Conservation (phyloP, 2,329 filamentous ascomycete species). For the Curvularia sp. region DNA sequence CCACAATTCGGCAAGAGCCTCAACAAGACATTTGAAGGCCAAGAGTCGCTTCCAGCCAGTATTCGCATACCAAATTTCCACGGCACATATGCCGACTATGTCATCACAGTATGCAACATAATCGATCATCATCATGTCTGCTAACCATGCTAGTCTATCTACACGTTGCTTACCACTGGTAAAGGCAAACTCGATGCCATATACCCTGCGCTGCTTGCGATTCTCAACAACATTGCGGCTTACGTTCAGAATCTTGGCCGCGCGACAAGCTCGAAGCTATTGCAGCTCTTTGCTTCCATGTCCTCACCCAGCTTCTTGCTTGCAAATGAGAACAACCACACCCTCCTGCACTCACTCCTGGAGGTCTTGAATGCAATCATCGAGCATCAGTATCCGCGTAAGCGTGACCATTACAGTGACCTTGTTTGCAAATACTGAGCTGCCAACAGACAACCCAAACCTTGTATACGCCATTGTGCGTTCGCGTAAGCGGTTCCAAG, state of each 20-base stretch:
- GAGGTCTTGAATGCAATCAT: conserved; percentile 90
- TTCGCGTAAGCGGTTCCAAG: conserved; percentile 83
- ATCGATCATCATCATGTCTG: neutral
- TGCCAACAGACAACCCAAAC: conserved; percentile 72
- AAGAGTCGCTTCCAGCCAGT: conserved; percentile 82
- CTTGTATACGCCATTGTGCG: conserved; percentile 81
- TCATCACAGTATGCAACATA: conserved; percentile 74
- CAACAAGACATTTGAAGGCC: conserved; percentile 86
- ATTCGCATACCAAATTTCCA: conserved; percentile 85
- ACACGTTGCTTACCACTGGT: conserved; percentile 87
- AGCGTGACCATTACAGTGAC: conserved; percentile 40
- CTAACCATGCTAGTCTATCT: conserved; percentile 73
- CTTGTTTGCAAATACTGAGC: conserved; percentile 22
- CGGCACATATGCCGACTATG: conserved; percentile 90
- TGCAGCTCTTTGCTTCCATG: conserved; percentile 91
- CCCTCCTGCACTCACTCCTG: conserved; percentile 78
- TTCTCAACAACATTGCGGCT: conserved; percentile 91
- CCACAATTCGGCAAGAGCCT: conserved; percentile 87
- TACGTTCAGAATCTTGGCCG: conserved; percentile 79
- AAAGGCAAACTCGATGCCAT: conserved; percentile 90
- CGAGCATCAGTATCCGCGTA: conserved; percentile 84
- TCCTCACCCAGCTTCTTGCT: conserved; percentile 91
- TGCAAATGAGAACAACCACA: conserved; percentile 90
- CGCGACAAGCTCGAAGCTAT: conserved; percentile 77
- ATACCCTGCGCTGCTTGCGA: conserved; percentile 88